Evolutionary conservation across 2,329 filamentous ascomycete genomes (phyloP).

Genomic region (Pseudonectria buxi): DNA sequence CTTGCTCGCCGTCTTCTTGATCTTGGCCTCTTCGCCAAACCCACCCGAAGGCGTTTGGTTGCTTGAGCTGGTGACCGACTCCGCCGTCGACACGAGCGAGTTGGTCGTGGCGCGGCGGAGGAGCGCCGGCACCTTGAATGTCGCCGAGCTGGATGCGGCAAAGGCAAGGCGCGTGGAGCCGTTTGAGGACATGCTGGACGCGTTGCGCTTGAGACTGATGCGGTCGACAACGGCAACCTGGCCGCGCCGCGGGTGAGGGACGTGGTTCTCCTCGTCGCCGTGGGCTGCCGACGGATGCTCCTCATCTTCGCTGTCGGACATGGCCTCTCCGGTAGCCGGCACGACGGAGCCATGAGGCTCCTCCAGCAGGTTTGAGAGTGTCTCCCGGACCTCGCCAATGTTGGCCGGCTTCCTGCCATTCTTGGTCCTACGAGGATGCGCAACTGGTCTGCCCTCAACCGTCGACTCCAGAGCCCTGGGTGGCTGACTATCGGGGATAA

Average conservation of each 20-base stretch:
- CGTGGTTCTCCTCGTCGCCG: conserved; percentile 46
- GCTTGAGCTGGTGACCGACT: conserved; percentile 26
- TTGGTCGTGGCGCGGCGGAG: conserved; percentile 69
- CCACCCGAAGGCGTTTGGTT: conserved; percentile 29
- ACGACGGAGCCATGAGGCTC: conserved; percentile 49
- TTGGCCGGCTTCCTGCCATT: conserved; percentile 62
- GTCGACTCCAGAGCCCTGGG: conserved; percentile 30
- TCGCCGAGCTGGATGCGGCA: conserved; percentile 33
- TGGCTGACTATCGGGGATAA: conserved; percentile 48
- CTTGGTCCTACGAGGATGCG: conserved; percentile 56
- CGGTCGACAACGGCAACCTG: conserved; percentile 59
- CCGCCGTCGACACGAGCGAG: conserved; percentile 39
- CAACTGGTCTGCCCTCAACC: conserved; percentile 44
- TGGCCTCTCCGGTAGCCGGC: conserved; percentile 32
- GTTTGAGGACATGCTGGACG: conserved; percentile 31
- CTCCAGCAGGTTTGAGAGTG: conserved; percentile 77
- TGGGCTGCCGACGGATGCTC: conserved; percentile 18
- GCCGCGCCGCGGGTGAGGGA: conserved; percentile 29
- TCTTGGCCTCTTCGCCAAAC: conserved; percentile 44
- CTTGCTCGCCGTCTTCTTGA: conserved; percentile 55
- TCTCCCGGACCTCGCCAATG: conserved; percentile 74
- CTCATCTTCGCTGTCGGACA: conserved; percentile 37
- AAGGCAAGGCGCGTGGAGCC: conserved; percentile 49
- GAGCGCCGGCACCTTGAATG: conserved; percentile 64
- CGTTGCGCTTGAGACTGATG: conserved; percentile 58